phyloP scores from a whole-genome alignment of 179 eudicot species.

The Amaranthus tricolor region DNA sequence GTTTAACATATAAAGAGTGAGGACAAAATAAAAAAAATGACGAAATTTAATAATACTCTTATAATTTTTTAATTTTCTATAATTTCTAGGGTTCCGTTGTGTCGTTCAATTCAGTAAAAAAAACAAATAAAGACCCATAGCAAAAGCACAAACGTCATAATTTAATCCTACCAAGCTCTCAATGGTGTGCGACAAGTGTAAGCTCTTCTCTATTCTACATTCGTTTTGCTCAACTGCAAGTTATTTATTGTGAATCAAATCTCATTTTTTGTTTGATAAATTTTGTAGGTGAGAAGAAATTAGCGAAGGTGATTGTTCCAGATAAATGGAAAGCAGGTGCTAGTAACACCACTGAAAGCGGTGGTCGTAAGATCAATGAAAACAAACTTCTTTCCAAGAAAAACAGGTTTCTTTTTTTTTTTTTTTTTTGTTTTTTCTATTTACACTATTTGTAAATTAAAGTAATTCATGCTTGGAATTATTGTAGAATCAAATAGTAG shows the following conservation, averaged over 20 bases:
- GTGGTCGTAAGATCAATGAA: conserved; percentile 96
- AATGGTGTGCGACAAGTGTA: conserved; percentile 41
- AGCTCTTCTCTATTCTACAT: conserved; percentile 6
- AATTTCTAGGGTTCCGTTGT: no score
- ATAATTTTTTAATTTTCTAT: no score
- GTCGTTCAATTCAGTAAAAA: no score
- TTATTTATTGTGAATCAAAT: not conserved
- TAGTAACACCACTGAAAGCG: conserved; percentile 86
- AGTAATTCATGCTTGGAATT: no score
- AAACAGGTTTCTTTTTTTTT: conserved; percentile 42
- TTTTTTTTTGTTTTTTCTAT: no score
- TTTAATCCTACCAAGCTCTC: not conserved
- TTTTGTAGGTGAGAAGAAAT: conserved; percentile 81
- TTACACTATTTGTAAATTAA: no score
- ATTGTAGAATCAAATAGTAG: no score
- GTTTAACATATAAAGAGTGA: no score
- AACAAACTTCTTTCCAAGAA: conserved; percentile 96
- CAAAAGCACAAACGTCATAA: no score
- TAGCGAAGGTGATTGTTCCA: conserved; percentile 87
- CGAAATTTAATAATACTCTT: no score
- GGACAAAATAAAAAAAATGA: no score
- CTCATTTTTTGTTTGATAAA: not conserved
- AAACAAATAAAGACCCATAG: no score
- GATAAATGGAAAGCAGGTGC: conserved; percentile 99
- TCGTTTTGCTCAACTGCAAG: not conserved